phyloP scores from a whole-genome alignment of 768 basidiomycete species.

The Tephrocybe sp. region DNA sequence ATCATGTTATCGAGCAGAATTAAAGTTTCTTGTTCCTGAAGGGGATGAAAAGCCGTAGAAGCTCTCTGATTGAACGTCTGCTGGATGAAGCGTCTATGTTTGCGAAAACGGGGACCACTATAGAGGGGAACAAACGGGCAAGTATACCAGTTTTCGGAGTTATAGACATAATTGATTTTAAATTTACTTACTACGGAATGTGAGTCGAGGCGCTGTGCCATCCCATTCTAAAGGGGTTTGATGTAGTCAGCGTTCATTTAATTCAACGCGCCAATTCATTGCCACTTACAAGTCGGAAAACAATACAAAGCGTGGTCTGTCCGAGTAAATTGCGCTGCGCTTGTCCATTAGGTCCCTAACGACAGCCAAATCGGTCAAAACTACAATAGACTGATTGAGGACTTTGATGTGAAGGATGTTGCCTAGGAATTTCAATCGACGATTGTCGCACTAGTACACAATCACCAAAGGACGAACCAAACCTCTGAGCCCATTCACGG shows the following conservation, averaged over 20 bases:
- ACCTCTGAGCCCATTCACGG: slow-evolving; percentile 36
- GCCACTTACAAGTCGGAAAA: slow-evolving; percentile 43
- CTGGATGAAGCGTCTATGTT: slow-evolving; percentile 50
- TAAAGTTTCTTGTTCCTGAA: slow-evolving; percentile 41
- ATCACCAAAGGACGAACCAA: slow-evolving; percentile 32
- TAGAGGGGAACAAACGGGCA: background rate
- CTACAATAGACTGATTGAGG: slow-evolving; percentile 43
- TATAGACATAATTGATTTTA: too few species aligned
- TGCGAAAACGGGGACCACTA: slow-evolving; percentile 51
- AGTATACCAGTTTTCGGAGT: too few species aligned
- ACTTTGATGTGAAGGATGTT: slow-evolving; percentile 39
- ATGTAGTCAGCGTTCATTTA: background rate
- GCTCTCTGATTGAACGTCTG: slow-evolving; percentile 45
- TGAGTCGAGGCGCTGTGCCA: slow-evolving; percentile 47
- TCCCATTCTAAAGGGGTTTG: slow-evolving; percentile 37
- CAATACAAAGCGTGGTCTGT: slow-evolving; percentile 46
- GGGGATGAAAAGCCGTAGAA: slow-evolving; percentile 32
- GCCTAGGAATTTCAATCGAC: slow-evolving; percentile 24
- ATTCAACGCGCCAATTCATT: background rate
- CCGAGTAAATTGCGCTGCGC: slow-evolving; percentile 52
- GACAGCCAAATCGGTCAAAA: slow-evolving; percentile 46
- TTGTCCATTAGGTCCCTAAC: slow-evolving; percentile 50
- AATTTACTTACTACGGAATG: slow-evolving; percentile 38
- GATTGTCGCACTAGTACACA: background rate
- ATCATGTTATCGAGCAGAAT: slow-evolving; percentile 38